Percentiles rank a stretch among this genome's conserved stretches.
phyloP scores from a whole-genome alignment of 352 stramenopile genomes.

The Phytopythium mirpurense region DNA sequence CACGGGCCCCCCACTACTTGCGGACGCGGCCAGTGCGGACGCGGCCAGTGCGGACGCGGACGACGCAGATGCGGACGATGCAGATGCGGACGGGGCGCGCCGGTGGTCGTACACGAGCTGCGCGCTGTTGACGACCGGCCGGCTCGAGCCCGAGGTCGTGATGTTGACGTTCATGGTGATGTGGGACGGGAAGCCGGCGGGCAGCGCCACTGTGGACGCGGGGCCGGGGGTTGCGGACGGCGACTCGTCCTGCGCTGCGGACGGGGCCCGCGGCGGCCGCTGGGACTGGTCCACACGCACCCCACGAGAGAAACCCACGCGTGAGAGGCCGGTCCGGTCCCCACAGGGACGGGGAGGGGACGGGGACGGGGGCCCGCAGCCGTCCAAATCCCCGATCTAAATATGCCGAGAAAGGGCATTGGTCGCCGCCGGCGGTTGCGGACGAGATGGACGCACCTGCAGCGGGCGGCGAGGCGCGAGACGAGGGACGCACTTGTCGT shows the following conservation, averaged over 20 bases:
- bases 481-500: not conserved
- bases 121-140: not conserved
- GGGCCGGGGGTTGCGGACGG: not conserved
- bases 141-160: not conserved
- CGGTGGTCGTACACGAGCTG: conserved; percentile 1
- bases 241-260: not conserved
- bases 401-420: not conserved
- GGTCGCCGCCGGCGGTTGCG: not conserved
- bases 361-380: too few species aligned
- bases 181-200: conserved; percentile 6
- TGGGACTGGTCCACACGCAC: not conserved
- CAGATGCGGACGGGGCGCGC: not conserved
- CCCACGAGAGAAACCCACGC: not conserved
- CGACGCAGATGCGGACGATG: not conserved
- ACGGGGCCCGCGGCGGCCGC: not conserved
- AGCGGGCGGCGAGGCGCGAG: not conserved
- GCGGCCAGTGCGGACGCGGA: not conserved
- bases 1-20: not conserved
- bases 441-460: not conserved
- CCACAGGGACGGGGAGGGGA: too few species aligned
- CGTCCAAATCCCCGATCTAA: not conserved
- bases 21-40: not conserved
- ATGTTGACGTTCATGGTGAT: conserved; percentile 14
- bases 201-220: not conserved
- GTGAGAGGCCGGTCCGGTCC: too few species aligned